A percentile compares a stretch with the other conserved stretches of the same genome.
Conservation (phyloP, 257 asterid species). For the Cynanchum wilfordii region DNA sequence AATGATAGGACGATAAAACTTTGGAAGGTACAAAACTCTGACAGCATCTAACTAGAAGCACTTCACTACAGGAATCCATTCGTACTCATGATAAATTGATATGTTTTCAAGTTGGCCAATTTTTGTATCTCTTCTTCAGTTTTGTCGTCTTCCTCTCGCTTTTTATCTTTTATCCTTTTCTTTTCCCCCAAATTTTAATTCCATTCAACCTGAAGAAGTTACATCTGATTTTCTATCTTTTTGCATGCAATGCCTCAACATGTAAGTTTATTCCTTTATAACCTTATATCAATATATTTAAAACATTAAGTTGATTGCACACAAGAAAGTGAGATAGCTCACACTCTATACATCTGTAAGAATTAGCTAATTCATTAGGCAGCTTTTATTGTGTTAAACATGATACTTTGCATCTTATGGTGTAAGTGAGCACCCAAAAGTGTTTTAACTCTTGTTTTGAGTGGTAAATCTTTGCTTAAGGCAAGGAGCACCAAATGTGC, state of each 20-base stretch:
- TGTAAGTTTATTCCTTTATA: not conserved
- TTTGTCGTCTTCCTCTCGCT: not conserved
- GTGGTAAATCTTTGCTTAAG: not conserved
- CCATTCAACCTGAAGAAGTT: not conserved
- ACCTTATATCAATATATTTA: not conserved
- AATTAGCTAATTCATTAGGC: not conserved
- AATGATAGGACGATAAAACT: slow-evolving; percentile 78
- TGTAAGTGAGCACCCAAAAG: not conserved
- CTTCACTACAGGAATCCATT: not conserved
- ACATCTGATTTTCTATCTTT: not conserved
- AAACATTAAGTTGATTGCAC: not conserved
- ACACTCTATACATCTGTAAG: not conserved
- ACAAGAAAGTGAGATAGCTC: not conserved
- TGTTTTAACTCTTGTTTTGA: not conserved
- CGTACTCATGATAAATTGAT: not conserved
- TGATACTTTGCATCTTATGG: not conserved
- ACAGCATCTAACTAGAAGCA: not conserved
- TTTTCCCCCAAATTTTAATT: not conserved
- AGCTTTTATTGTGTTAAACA: not conserved
- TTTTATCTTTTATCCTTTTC: not conserved
- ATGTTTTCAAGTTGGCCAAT: not conserved
- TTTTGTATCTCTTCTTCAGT: not conserved
- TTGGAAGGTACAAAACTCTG: slow-evolving; percentile 63
- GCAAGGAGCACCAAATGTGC: not conserved
- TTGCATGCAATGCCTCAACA: not conserved